Evolutionary conservation across 2,329 filamentous ascomycete species (phyloP), one percentile per base, ranked within the genome.

Genomic region (Fusarium torreyae): DNA sequence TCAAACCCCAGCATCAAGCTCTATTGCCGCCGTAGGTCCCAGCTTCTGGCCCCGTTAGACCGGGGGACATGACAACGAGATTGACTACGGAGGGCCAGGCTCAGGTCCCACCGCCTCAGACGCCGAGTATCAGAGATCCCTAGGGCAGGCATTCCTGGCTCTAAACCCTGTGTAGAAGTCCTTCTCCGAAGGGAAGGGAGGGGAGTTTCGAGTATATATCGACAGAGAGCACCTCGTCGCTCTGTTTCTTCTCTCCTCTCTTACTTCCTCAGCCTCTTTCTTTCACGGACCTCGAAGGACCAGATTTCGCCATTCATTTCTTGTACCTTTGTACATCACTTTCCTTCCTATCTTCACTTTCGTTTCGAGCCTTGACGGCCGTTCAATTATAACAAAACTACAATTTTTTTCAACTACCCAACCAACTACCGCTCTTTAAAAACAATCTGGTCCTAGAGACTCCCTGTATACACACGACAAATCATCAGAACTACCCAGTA

Each of bases 261-360:
- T 33, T 45, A 33, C 34, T 49, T 49, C 52, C n/a, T 62, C 60
- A 73, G 58, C 72, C 68, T 69, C 70, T 70, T 66, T 71, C 65
- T 66, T 68, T 73, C 68, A 72, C 64, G 74, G 74, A 75, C 74
- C 74, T 75, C 66, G 74, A 75, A 62, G 74, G 74, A 75, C 74
- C 74, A 75, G 72, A 75, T 74, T 68, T 68, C 63, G 68, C 65
- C 74, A 69, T 75, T 75, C 72, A 69, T 75, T 75, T 75, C 70
- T 74, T 71, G 70, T 72, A 67, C 49, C 60, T 65, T 63, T 73
- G 72, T 74, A 73, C 72, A 59, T 63, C 68, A 74, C 74, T 72
- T 74, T 75, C 74, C 43, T 75, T 75, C 57, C 61, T 15, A 46
- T 28, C 46, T 55, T 73, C 51, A 55, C 71, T 58, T 75, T 75